Base-by-base conservation (phyloP, 2,329 filamentous ascomycete species). In the Pseudogymnoascus sp. region DNA sequence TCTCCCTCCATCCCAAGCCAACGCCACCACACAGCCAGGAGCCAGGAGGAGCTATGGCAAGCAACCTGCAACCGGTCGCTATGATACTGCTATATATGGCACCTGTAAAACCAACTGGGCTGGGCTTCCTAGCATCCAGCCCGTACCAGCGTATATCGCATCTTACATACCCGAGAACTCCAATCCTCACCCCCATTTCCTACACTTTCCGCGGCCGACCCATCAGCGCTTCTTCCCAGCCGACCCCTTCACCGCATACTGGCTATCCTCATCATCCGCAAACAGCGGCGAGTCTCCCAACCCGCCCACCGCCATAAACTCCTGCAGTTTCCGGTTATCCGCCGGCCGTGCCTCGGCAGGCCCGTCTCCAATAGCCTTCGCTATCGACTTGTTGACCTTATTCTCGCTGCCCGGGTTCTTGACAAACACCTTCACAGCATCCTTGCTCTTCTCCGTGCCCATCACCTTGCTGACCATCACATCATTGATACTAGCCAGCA, bases 261-360 rank as follows among this genome's bases (percentile, higher is more conserved):
- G 76, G 69, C 80, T 83, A 38, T 71, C 74, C 24, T 72, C 74
- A 62, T 90, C 87, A 60, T 90, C 79, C 8, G 82, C 84, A 72
- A 87, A 97, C 13, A 97, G 80, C 47, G 82, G 79, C 74, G 91
- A 86, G 71, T 97, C 93, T 4, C 92, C 93, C 70, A 89, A 90
- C 14, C 91, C 91, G 40, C 93, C 93, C 79, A 96, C 82, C 66
- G 87, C 84, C 74, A 91, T 87, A 69, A 97, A 97, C 70, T 95
- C 91, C 4, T 82, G 79, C 0, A 90, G 82, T 33, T 85, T 82
- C 63, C 91, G 81, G 65, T 86, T 79, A 33, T 85, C 83, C 26
- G 85, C 84, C 0, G 93, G 93, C 0, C 81, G 82, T 0, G 80
- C 75, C 76, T 96, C 90, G 26, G 67, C 70, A 4, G 67, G 68